Conservation (phyloP, 495 filamentous ascomycete species). For the Gamarada debralockiae region DNA sequence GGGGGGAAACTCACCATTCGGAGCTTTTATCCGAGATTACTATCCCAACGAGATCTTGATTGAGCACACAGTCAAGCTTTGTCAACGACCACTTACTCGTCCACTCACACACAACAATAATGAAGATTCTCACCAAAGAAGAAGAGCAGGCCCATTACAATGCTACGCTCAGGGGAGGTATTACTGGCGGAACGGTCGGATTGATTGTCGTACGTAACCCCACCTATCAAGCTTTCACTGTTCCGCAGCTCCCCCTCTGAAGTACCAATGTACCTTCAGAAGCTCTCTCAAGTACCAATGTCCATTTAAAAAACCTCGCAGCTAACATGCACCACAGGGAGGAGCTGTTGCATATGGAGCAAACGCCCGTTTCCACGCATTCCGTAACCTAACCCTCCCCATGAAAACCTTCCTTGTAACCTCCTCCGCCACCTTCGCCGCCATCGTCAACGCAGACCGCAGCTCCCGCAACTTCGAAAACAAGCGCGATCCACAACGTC, state of each 20-base stretch:
- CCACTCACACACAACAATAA: constrained; percentile 29
- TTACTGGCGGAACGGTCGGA: constrained; percentile 63
- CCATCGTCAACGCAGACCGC: constrained; percentile 83
- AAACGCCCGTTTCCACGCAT: constrained; percentile 59
- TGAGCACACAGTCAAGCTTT: not conserved
- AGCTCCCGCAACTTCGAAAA: constrained; percentile 70
- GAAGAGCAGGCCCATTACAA: constrained; percentile 67
- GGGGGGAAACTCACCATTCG: too few species aligned
- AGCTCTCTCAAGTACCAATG: not conserved
- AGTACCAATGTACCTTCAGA: too few species aligned
- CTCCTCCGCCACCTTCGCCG: constrained; percentile 74
- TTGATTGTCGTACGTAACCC: constrained; percentile 42
- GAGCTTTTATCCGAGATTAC: too few species aligned
- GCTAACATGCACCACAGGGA: constrained; percentile 32
- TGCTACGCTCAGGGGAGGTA: constrained; percentile 74
- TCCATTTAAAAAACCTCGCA: not conserved
- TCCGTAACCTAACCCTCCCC: constrained; percentile 75
- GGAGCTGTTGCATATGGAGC: constrained; percentile 59
- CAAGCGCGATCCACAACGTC: constrained; percentile 57
- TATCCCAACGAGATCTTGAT: too few species aligned
- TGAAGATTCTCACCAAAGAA: constrained; percentile 95
- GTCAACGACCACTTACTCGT: not conserved
- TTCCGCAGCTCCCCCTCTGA: not conserved
- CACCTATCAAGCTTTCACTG: not conserved
- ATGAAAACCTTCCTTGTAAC: constrained; percentile 90